Evolutionary conservation across 2,329 filamentous ascomycete species (phyloP).

Genomic region (Pyrenochaeta sp.): DNA sequence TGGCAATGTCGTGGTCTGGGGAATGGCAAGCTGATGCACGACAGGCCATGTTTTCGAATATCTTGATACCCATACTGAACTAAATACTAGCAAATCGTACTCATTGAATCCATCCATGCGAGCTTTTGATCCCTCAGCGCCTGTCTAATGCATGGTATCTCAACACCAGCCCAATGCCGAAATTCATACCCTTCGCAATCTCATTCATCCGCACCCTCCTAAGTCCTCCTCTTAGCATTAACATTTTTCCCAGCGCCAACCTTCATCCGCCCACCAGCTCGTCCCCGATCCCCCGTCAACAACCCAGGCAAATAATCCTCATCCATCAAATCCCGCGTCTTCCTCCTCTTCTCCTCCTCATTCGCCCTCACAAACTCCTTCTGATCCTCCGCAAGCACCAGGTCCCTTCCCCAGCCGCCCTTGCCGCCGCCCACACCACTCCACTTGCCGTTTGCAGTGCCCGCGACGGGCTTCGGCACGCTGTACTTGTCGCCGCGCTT

Average conservation of each 20-base stretch:
- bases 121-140: conserved; percentile 5
- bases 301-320: conserved; percentile 90
- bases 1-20: conserved; percentile 51
- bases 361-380: conserved; percentile 81
- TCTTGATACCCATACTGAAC: conserved; percentile 19
- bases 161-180: neutral
- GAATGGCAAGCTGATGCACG: conserved; percentile 20
- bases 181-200: neutral
- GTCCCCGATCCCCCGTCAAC: conserved; percentile 77
- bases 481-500: conserved; percentile 91
- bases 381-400: conserved; percentile 93
- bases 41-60: neutral
- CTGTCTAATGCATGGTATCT: conserved; percentile 10
- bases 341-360: conserved; percentile 69
- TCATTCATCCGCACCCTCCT: neutral
- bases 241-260: conserved; percentile 87
- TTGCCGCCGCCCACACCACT: conserved; percentile 75
- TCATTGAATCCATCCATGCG: neutral
- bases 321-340: conserved; percentile 88
- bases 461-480: conserved; percentile 87
- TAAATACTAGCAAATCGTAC: too few species aligned
- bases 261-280: conserved; percentile 71
- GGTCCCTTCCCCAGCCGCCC: conserved; percentile 81
- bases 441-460: conserved; percentile 78
- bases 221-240: conserved; percentile 74